These are phyloP conservation scores for Grigorovia yakushimaensis DNA, from an alignment of 805 yeast species.

Conservation along the genomic window DNA sequence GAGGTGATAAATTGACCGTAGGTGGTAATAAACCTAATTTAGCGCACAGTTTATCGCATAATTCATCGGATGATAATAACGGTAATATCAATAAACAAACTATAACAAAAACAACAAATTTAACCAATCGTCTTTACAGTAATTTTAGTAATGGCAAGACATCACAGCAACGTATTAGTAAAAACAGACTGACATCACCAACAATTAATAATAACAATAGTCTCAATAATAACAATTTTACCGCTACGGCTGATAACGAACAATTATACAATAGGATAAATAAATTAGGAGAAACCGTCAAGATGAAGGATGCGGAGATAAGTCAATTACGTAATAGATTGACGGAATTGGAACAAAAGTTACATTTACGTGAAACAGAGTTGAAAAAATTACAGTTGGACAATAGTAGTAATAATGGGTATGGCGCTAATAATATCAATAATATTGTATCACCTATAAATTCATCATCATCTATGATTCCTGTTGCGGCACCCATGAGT, in stretches of 20 bases:
- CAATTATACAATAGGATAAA: neutral
- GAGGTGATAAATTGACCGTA: neutral
- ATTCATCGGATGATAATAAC: too few species aligned
- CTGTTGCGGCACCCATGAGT: too few species aligned
- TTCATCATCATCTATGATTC: neutral
- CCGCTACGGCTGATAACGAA: neutral
- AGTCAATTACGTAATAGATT: neutral
- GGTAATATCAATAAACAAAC: neutral
- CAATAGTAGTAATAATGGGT: neutral
- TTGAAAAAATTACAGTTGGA: neutral
- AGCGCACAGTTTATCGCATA: neutral
- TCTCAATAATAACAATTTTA: too few species aligned
- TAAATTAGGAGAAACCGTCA: neutral
- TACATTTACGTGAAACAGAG: neutral
- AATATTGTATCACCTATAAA: neutral
- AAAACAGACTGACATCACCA: neutral
- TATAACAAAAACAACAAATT: neutral
- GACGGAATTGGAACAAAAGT: neutral
- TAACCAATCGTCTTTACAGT: neutral
- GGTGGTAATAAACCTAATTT: neutral
- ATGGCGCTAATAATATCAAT: too few species aligned
- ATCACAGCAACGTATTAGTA: neutral
- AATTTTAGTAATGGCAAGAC: neutral
- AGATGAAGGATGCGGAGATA: neutral
- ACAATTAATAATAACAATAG: neutral